These are phyloP conservation scores for Naegleria gruberi DNA, from an alignment of 208 protist genomes.

Conservation along the genomic window DNA sequence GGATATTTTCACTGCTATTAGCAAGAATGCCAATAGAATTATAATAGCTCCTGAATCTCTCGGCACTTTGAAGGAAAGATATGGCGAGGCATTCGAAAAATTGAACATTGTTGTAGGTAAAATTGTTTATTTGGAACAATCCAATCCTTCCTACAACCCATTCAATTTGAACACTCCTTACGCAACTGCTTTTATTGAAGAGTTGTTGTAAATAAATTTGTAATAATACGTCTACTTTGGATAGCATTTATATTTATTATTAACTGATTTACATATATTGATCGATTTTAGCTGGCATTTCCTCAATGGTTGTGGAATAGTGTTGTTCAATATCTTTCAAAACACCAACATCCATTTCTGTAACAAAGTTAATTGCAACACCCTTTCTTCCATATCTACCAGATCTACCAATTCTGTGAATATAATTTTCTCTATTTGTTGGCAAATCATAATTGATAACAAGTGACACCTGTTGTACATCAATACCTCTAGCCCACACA, in stretches of 20 bases:
- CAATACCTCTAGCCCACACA: slow-evolving; percentile 81
- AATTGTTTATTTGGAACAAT: background rate
- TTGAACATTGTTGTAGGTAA: background rate
- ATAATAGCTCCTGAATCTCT: background rate
- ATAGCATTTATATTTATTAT: no score
- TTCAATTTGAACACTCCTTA: background rate
- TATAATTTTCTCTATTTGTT: slow-evolving; percentile 75
- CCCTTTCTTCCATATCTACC: slow-evolving; percentile 95
- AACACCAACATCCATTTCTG: slow-evolving; percentile 69
- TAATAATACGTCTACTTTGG: no score
- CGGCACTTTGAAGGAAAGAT: background rate
- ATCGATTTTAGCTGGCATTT: slow-evolving; percentile 71
- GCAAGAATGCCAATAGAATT: background rate
- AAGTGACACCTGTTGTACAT: slow-evolving; percentile 93
- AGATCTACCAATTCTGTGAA: slow-evolving; percentile 89
- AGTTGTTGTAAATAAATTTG: background rate
- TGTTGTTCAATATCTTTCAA: slow-evolving; percentile 92
- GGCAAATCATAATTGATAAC: slow-evolving; percentile 98
- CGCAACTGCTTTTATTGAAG: background rate
- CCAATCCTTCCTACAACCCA: background rate
- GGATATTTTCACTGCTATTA: background rate
- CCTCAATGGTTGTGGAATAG: slow-evolving; percentile 89
- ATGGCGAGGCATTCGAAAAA: background rate
- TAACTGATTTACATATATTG: slow-evolving; percentile 40
- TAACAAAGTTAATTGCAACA: slow-evolving; percentile 97